phyloP scores from a whole-genome alignment of 1,284 basidiomycete genomes.

The Sanghuangporus baumii region DNA sequence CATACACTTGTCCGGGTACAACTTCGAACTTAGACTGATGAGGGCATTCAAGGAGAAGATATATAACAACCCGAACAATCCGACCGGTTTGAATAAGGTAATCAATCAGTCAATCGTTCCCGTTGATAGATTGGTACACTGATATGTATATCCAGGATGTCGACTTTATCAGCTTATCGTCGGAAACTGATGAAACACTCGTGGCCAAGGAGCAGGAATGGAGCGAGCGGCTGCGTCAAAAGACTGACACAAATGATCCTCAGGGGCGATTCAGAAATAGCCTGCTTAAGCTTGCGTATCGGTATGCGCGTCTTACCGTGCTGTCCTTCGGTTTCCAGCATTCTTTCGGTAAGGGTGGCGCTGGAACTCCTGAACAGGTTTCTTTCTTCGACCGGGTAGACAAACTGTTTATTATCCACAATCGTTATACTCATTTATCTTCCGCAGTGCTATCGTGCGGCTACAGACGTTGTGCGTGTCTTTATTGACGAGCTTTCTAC shows the following conservation, averaged over 20 bases:
- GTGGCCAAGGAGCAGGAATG: conserved; percentile 48
- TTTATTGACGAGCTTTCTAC: conserved; percentile 56
- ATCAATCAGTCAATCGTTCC: not conserved
- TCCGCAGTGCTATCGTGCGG: conserved; percentile 21
- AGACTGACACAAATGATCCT: conserved; percentile 44
- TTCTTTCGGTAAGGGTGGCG: conserved; percentile 48
- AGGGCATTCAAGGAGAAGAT: conserved; percentile 55
- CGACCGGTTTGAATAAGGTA: conserved; percentile 68
- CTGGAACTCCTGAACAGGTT: conserved; percentile 42
- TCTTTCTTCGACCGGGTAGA: conserved; percentile 63
- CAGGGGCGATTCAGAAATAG: conserved; percentile 58
- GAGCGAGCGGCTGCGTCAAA: conserved; percentile 41
- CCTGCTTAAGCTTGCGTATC: conserved; percentile 57
- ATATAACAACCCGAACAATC: conserved; percentile 68
- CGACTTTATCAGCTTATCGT: conserved; percentile 59
- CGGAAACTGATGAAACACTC: conserved; percentile 60
- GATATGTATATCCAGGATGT: conserved; percentile 36
- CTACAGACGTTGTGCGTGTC: conserved; percentile 58
- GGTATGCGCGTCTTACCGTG: conserved; percentile 62
- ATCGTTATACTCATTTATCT: not conserved
- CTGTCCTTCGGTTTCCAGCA: conserved; percentile 76
- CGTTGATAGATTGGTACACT: not conserved
- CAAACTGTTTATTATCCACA: conserved; percentile 16
- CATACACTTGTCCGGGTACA: conserved; percentile 71
- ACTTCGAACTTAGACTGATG: conserved; percentile 61